Base-by-base conservation (phyloP, 129 eudicot species). In the Escallonia herrerae region DNA sequence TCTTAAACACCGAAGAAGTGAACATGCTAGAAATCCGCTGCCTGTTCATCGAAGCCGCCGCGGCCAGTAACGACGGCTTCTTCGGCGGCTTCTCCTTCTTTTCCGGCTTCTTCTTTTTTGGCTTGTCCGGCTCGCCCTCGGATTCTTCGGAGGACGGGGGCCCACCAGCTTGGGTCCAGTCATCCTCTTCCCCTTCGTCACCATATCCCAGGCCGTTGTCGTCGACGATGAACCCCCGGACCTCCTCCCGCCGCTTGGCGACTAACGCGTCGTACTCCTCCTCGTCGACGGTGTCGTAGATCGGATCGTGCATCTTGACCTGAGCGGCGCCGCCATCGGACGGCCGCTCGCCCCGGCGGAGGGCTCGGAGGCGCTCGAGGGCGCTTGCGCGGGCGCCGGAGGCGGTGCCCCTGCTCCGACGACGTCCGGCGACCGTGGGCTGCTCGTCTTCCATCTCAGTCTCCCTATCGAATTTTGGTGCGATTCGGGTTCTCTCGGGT, bases 41-140 rank as follows among this genome's bases (percentile, higher is more conserved):
- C 78, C 83, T 91, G 62, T 95, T 96, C 98, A 91, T 88, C 63
- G 85, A 67, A 46, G 98, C 90, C 4, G 96, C 98, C 15, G 94
- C 83, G 4, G 87, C 76, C 12, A 90, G 68, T 15, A 75, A 58
- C n/a, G 95, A 76, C 0, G 90, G 88, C 74, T 82, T 86, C 37
- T 81, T 90, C 43, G 58, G 69, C 54, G 58, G 74, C 37, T 13
- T 58, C n/a, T 84, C 87, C 64, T 74, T 81, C 73, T 90, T 84
- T 61, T 81, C 83, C 55, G 83, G 37, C 62, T 84, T 84, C 82
- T 76, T 80, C 8, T 45, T 74, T 40, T 82, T 86, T 66, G 75
- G 76, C 69, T 67, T 80, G 62, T 76, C 87, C 41, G 62, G 43
- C n/a, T 82, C 87, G 2, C 79, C 95, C 10, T 84, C 89, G 5